A percentile compares a stretch with the other conserved stretches of the same genome.
These are phyloP conservation scores for Wallacemonas sp. DNA, from an alignment of 208 protist species.

Conservation along the genomic window DNA sequence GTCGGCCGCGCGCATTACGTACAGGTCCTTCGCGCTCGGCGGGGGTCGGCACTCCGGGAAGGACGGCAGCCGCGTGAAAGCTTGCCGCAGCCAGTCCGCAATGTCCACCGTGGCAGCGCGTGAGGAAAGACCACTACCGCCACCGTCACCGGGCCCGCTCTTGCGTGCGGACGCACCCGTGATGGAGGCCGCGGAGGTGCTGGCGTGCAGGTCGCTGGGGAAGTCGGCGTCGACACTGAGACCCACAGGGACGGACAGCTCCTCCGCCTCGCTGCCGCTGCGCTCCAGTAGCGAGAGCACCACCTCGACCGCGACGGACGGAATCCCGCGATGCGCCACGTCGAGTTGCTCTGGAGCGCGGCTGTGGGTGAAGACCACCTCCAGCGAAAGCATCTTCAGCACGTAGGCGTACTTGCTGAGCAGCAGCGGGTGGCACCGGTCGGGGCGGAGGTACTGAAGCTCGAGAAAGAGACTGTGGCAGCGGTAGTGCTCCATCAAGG, in stretches of 20 bases:
- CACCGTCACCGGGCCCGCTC: background rate
- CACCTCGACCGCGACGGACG: slow-evolving; percentile 45
- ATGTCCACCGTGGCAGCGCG: slow-evolving; percentile 38
- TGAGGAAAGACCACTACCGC: slow-evolving; percentile 15
- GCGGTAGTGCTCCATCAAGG: slow-evolving; percentile 43
- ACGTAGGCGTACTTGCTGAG: slow-evolving; percentile 90
- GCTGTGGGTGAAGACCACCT: slow-evolving; percentile 56
- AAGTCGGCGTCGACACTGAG: slow-evolving; percentile 1
- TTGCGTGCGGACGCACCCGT: background rate
- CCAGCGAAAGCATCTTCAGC: slow-evolving; percentile 77
- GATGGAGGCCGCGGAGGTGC: too few relatives aligned
- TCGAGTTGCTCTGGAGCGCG: slow-evolving; percentile 38
- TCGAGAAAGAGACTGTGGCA: slow-evolving; percentile 70
- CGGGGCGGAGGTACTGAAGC: slow-evolving; percentile 53
- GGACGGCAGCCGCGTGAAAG: slow-evolving; percentile 47
- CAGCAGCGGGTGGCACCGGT: slow-evolving; percentile 45
- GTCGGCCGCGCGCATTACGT: slow-evolving; percentile 53
- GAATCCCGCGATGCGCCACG: slow-evolving; percentile 29
- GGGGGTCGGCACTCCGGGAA: slow-evolving; percentile 54
- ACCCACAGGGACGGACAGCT: slow-evolving; percentile 9
- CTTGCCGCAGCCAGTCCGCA: slow-evolving; percentile 63
- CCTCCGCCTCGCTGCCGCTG: slow-evolving; percentile 13
- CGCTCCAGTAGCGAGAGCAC: slow-evolving; percentile 49
- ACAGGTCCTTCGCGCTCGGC: slow-evolving; percentile 38
- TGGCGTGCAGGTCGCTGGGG: background rate